These are phyloP conservation scores for Paraphysoderma sedebokerense DNA, from an alignment of 371 early-diverging fungal genomes.

Conservation along the genomic window DNA sequence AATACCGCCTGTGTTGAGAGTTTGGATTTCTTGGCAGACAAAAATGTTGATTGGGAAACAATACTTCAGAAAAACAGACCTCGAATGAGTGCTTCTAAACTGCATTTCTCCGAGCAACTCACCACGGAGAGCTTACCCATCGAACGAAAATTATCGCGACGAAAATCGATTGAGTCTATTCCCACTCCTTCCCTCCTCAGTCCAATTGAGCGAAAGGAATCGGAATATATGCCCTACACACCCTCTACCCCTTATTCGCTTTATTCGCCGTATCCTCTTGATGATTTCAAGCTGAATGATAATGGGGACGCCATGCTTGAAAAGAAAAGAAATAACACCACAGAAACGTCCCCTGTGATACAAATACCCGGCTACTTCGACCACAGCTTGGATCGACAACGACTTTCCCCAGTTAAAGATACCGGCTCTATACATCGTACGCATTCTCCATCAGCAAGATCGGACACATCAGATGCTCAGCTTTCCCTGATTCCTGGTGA, in stretches of 20 bases:
- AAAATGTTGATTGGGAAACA: constrained; percentile 45
- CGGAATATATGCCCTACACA: no score
- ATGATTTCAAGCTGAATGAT: no score
- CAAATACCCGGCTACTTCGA: no score
- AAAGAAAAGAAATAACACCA: no score
- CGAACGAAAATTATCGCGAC: background rate
- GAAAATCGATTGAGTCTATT: constrained; percentile 4
- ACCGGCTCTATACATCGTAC: background rate
- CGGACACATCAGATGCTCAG: background rate
- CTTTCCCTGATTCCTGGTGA: constrained; percentile 52
- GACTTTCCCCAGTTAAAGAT: background rate
- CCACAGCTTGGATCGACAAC: no score
- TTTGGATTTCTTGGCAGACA: constrained; percentile 64
- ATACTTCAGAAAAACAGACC: constrained; percentile 26
- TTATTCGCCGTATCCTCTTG: no score
- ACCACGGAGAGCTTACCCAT: background rate
- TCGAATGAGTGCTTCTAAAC: constrained; percentile 1
- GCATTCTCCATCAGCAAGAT: background rate
- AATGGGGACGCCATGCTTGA: no score
- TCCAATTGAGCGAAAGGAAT: no score
- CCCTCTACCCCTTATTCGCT: no score
- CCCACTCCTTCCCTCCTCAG: background rate
- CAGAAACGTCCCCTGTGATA: no score
- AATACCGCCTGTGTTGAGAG: constrained; percentile 62
- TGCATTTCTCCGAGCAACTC: constrained; percentile 6